Evolutionary conservation across 2,329 filamentous ascomycete genomes (phyloP).

Genomic region (Xylariaceae sp.): DNA sequence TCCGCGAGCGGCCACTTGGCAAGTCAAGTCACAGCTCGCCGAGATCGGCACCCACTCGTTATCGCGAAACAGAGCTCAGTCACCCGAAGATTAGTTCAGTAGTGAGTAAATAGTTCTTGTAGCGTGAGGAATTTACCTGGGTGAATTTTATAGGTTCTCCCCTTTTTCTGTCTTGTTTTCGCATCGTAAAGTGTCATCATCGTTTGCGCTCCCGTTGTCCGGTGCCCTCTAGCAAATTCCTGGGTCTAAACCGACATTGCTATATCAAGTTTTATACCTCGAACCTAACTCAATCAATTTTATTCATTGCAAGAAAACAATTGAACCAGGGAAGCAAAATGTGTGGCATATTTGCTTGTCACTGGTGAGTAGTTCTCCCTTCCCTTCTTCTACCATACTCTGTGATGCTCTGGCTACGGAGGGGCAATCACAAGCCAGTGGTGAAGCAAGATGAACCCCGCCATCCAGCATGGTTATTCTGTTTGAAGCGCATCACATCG

Average conservation of each 20-base stretch:
- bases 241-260: too few relatives aligned
- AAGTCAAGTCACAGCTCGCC: conserved; percentile 26
- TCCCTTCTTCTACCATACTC: conserved; percentile 32
- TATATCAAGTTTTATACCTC: neutral
- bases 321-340: conserved; percentile 59
- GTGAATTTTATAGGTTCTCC: too few relatives aligned
- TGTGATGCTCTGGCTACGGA: conserved; percentile 39
- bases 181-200: too few relatives aligned
- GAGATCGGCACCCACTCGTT: conserved; percentile 29
- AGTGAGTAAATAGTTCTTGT: conserved; percentile 1
- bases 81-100: neutral
- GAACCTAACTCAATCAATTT: neutral
- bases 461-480: too few relatives aligned
- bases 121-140: conserved; percentile 9
- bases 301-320: neutral
- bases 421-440: conserved; percentile 43
- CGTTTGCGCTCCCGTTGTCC: too few relatives aligned
- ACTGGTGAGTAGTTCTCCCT: conserved; percentile 67
- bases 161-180: too few relatives aligned
- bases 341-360: conserved; percentile 98
- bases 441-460: conserved; percentile 39
- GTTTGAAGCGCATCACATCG: too few relatives aligned
- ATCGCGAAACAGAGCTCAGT: conserved; percentile 26
- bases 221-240: too few relatives aligned
- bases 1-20: too few relatives aligned